These are phyloP conservation scores for Trichoderma atrobrunneum DNA, from an alignment of 2,329 filamentous ascomycete species.

Conservation along the genomic window DNA sequence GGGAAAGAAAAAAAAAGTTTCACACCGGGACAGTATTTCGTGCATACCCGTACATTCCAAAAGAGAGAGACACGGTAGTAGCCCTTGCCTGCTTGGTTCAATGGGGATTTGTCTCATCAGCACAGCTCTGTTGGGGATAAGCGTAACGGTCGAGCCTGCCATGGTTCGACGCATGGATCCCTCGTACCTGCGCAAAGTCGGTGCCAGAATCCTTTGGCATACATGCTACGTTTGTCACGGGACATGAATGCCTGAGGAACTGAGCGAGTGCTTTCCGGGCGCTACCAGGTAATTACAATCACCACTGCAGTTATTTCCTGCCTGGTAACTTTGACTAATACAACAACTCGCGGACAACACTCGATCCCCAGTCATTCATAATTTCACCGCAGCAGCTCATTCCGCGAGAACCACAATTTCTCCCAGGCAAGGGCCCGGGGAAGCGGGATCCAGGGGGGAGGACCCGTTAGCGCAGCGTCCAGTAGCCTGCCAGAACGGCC, in stretches of 20 bases:
- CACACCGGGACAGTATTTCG: background rate
- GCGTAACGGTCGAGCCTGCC: background rate
- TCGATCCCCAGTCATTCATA: background rate
- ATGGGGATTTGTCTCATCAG: background rate
- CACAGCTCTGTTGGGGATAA: background rate
- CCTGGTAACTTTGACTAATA: background rate
- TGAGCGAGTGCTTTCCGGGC: background rate
- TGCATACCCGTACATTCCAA: background rate
- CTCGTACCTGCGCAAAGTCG: background rate
- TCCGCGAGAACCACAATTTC: background rate
- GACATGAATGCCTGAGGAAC: background rate
- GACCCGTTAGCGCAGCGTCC: background rate
- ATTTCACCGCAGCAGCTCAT: background rate
- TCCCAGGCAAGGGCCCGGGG: conserved; percentile 8
- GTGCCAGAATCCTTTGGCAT: background rate
- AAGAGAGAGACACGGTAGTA: background rate
- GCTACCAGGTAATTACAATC: background rate
- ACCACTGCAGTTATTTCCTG: background rate
- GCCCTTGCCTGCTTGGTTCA: background rate
- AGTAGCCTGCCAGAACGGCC: conserved; percentile 2
- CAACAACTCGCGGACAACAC: background rate
- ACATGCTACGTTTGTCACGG: conserved; percentile 7
- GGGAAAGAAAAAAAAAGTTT: background rate
- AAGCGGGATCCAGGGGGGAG: conserved; percentile 15
- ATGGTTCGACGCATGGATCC: background rate